phyloP scores from a whole-genome alignment of 805 yeast genomes.

The Schizosaccharomyces lindneri region DNA sequence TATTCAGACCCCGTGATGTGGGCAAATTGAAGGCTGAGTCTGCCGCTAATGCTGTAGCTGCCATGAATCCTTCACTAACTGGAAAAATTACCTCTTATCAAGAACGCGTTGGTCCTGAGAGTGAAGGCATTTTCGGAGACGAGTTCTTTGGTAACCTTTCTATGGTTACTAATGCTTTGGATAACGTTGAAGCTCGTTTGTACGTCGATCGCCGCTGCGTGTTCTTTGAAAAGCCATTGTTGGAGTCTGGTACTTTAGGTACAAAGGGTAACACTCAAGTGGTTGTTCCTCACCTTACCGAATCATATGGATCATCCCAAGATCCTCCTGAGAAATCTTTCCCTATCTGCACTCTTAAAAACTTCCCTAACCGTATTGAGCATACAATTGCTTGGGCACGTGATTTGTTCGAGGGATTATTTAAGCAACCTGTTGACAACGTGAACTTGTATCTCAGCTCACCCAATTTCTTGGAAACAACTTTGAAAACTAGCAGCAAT shows the following conservation, averaged over 20 bases:
- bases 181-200: slow-evolving; percentile 92
- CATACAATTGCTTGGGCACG: slow-evolving; percentile 99
- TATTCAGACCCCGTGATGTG: slow-evolving; percentile 84
- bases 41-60: slow-evolving; percentile 61
- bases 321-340: slow-evolving; percentile 97
- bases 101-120: slow-evolving; percentile 84
- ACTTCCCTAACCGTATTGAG: slow-evolving; percentile 94
- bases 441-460: slow-evolving; percentile 77
- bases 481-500: slow-evolving; percentile 78
- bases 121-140: slow-evolving; percentile 68
- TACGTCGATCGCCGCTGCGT: slow-evolving; percentile 95
- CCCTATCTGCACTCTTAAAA: slow-evolving; percentile 88
- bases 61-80: slow-evolving; percentile 60
- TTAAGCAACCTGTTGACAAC: slow-evolving; percentile 74
- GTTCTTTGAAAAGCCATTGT: slow-evolving; percentile 65
- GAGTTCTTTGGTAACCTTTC: slow-evolving; percentile 65
- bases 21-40: slow-evolving; percentile 76
- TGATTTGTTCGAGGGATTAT: slow-evolving; percentile 74
- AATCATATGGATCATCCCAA: slow-evolving; percentile 82
- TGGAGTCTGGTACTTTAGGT: slow-evolving; percentile 94
- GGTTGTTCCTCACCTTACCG: slow-evolving; percentile 77
- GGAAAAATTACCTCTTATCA: slow-evolving; percentile 54
- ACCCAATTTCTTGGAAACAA: slow-evolving; percentile 76
- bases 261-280: slow-evolving; percentile 97
- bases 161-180: slow-evolving; percentile 87